Base-by-base conservation (phyloP, 108 stramenopile genomes). In the Pseudonitzschia multistriata region DNA sequence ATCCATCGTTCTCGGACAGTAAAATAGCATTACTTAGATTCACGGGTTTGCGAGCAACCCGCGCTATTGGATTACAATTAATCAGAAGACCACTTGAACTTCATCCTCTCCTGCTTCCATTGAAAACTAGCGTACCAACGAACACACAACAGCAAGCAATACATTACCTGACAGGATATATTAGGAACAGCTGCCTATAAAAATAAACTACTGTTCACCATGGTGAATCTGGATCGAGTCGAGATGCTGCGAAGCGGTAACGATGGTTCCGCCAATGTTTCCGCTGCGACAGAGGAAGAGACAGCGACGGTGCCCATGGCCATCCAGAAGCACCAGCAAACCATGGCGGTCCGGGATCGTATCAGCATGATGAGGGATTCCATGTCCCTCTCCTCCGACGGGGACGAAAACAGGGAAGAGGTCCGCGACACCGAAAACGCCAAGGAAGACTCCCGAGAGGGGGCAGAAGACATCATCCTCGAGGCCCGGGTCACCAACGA, bases 151-250 rank as follows among this genome's bases (percentile, higher is more conserved):
- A n/a, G n/a, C 37, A 7, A 39, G 10, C 37, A 10, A 39, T 10
- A 13, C 42, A 2, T 17, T 17, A 45, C 17, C 17, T 5, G 19
- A 49, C 6, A 49, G 17, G 4, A 49, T 49, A 49, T 15, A 6
- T 7, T 17, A 57, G 11, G 5, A 57, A 25, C 56, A 57, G 31
- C 7, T 5, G 50, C 24, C 10, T 29, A 24, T 22, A 5, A 55
- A 4, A 28, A 25, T 17, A 4, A 1, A 45, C 15, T 17, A 17
- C 8, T 10, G 27, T 25, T 55, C 34, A 59, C 36, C 33, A 59
- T 59, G 57, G 57, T 59, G 33, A 35, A 59, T 3, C 34, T 59
- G n/a, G 57, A 59, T 59, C 29, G 57, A 59, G 57, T 59, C 0
- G 57, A 59, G 57, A 59, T 59, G 57, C 31, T 59, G 3, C 57